Evolutionary conservation across 177 flowering plant genomes (phyloP).

Genomic region (Vitis hybrid): DNA sequence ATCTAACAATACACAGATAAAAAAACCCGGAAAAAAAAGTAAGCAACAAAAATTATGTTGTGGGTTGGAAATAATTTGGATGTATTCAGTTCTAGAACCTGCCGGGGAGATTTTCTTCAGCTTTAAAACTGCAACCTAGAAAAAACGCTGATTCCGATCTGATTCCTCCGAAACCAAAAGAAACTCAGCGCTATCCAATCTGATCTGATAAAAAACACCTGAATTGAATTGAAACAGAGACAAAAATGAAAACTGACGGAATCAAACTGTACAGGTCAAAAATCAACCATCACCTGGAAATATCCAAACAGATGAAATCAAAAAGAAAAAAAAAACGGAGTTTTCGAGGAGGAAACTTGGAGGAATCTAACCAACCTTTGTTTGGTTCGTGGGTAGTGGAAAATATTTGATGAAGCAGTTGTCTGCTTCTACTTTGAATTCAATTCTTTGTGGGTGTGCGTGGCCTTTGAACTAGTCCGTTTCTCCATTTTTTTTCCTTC

Average conservation of each 20-base stretch:
- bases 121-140: neutral
- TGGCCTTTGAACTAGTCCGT: slow-evolving; percentile 17
- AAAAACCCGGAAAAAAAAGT: neutral
- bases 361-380: too few relatives aligned
- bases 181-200: neutral
- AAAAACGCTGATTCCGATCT: slow-evolving; percentile 7
- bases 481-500: neutral
- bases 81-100: neutral
- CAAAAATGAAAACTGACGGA: neutral
- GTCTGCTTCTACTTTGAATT: neutral
- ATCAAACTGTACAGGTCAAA: neutral
- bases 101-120: neutral
- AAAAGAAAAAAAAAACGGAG: too few relatives aligned
- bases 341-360: too few relatives aligned
- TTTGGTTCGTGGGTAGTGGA: neutral
- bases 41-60: neutral
- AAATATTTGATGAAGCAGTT: neutral
- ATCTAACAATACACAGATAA: neutral
- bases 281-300: too few relatives aligned
- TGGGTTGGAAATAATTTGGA: too few relatives aligned
- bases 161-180: slow-evolving; percentile 6
- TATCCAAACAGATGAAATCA: too few relatives aligned
- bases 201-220: neutral
- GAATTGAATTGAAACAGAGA: neutral
- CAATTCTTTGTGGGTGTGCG: slow-evolving; percentile 1